Evolutionary conservation across 345 rosid species (phyloP), one percentile per base, ranked within the genome.

Genomic region (Eucalyptus globulus): DNA sequence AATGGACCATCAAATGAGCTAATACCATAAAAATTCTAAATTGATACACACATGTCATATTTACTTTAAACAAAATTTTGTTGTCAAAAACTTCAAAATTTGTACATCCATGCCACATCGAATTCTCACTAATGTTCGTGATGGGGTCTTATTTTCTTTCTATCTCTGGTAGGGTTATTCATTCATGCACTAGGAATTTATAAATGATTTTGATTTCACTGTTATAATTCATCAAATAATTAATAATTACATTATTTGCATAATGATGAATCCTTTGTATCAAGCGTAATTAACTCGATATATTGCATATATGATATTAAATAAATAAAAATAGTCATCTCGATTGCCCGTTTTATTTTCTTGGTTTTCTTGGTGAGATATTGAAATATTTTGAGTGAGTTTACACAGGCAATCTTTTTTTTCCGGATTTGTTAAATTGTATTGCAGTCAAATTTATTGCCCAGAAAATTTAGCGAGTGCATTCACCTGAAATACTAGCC

Each of bases 121-220:
- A 56, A 24, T 56, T 56, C 29, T 56, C 29, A 56, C 13, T 10
- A 56, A 56, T 56, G 29, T 56, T 14, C 2, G 1, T 65, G 76
- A 65, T 1, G 37, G 37, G 76, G 11, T 65, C 76, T 14, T 16
- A n/a, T 65, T n/a, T n/a, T n/a, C 40, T 65, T n/a, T n/a, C 37
- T n/a, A n/a, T 65, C 40, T 65, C 6, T 8, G 2, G 5, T 8
- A n/a, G 76, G 40, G 5, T 65, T 56, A n/a, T 65, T 31, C 76
- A 14, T n/a, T 65, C 40, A 7, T 0, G 40, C 5, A 10, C 9
- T 0, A 15, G 40, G 76, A 65, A 15, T n/a, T 65, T 15, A 65
- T 21, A 65, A 4, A 65, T n/a, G 76, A 1, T 16, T 4, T n/a
- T 65, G 21, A n/a, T 14, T 65, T 56, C 6, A 24, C 6, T 56